phyloP scores from a whole-genome alignment of 371 early-diverging fungal species.

The Lichtheimia ornata region DNA sequence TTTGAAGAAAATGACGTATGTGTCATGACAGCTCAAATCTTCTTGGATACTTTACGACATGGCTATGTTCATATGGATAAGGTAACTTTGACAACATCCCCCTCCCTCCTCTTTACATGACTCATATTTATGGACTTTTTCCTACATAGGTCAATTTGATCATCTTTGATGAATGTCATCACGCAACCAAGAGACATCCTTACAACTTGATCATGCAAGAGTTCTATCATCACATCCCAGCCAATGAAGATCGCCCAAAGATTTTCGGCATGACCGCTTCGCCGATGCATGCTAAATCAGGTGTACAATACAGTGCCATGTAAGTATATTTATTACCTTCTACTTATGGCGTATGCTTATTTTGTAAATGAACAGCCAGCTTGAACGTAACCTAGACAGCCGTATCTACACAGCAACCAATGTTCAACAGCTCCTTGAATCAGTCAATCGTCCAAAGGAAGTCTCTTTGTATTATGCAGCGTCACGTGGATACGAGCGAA shows the following conservation, averaged over 20 bases:
- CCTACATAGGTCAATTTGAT: constrained; percentile 66
- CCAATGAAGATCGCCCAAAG: constrained; percentile 61
- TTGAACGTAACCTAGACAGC: constrained; percentile 71
- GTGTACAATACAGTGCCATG: constrained; percentile 42
- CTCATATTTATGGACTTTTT: neutral
- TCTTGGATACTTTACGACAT: constrained; percentile 73
- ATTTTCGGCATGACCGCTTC: constrained; percentile 96
- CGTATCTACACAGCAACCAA: constrained; percentile 65
- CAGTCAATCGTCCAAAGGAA: constrained; percentile 52
- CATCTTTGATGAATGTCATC: constrained; percentile 95
- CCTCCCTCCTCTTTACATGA: neutral
- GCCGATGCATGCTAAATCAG: constrained; percentile 62
- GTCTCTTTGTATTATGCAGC: constrained; percentile 51
- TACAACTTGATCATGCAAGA: constrained; percentile 86
- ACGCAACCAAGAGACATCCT: constrained; percentile 80
- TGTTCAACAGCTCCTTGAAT: constrained; percentile 28
- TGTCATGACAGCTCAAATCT: constrained; percentile 89
- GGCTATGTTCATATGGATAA: constrained; percentile 66
- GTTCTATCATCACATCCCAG: constrained; percentile 66
- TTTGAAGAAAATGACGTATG: constrained; percentile 68
- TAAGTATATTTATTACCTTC: constrained; percentile 14
- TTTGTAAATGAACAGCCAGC: constrained; percentile 34
- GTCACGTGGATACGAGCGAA: constrained; percentile 37
- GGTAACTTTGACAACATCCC: constrained; percentile 33
- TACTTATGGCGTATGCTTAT: no score